Base-by-base conservation (phyloP, 768 basidiomycete species). In the Lactifluus hygrophoroides region DNA sequence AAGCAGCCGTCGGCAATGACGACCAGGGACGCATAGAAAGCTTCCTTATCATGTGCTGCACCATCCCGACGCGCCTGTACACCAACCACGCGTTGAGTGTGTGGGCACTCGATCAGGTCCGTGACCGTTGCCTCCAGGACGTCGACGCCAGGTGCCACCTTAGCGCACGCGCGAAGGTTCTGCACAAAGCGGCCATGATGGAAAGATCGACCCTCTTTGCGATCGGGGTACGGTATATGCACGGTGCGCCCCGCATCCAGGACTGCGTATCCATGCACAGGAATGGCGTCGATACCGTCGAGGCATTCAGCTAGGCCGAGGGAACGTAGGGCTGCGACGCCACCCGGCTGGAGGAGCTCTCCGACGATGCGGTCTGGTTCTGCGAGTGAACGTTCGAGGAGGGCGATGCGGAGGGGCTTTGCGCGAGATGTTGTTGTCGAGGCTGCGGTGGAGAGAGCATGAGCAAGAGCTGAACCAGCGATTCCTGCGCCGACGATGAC, bases 301-400 rank as follows among this genome's bases (percentile, higher is more conserved):
- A 96, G 71, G 54, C 84, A 85, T 7, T 73, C 73, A 48, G 81
- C 81, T 64, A 99, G 70, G 0, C 92, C 94, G n/a, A 99, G 81
- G 37, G 80, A 72, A 56, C 80, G 73, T 45, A 99, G 74, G 0
- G 92, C 84, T 13, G 76, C 75, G 23, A 93, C 84, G 1, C 96
- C 96, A 1, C 87, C 94, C 2, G 96, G 96, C 67, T 99, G 96
- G 23, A 99, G 75, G 1, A 98, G 83, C 70, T 99, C 96, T 25
- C 96, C 96, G 34, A 98, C 96, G 64, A 99, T 98, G 17, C 96
- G 81, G 77, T 98, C 93, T 0, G 96, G 96, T 69, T 92, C 88
- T 0, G 86, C 79, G 3, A 98, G 79, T 14, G 94, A 95, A 11
- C 95, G 85, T 71, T 99, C 96, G 55, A 99, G 76, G 0, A 97